Evolutionary conservation across 2,329 filamentous ascomycete species (phyloP).

Genomic region (Sphaerostilbella broomeana): DNA sequence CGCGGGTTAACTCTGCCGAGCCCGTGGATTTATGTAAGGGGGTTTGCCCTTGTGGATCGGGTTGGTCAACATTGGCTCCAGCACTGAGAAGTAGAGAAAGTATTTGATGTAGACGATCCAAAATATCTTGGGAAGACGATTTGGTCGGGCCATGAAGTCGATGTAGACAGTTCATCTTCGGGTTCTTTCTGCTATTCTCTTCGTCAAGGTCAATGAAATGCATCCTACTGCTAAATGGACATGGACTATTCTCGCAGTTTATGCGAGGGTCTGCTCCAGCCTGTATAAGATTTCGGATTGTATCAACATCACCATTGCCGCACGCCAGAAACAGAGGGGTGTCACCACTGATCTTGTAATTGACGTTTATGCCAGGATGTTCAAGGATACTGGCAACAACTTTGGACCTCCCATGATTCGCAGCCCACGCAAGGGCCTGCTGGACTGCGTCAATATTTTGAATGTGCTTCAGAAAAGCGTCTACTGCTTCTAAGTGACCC

Average conservation of each 20-base stretch:
- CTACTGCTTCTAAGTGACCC: constrained; percentile 22
- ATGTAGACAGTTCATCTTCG: constrained; percentile 12
- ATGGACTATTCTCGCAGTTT: constrained; percentile 9
- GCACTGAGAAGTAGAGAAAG: constrained; percentile 19
- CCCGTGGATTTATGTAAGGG: constrained; percentile 15
- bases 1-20: constrained; percentile 7
- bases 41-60: constrained; percentile 13
- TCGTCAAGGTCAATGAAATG: too few species aligned
- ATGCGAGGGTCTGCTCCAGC: constrained; percentile 26
- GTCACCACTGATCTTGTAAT: constrained; percentile 17
- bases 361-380: constrained; percentile 26
- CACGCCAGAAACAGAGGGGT: constrained; percentile 21
- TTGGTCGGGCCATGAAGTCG: constrained; percentile 4
- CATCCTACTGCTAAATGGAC: too few species aligned
- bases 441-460: constrained; percentile 17
- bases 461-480: constrained; percentile 23
- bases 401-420: constrained; percentile 11
- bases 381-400: constrained; percentile 24
- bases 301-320: constrained; percentile 2
- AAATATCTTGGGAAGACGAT: constrained; percentile 11
- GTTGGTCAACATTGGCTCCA: constrained; percentile 19
- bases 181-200: neutral
- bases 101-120: constrained; percentile 6
- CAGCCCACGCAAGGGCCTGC: constrained; percentile 24
- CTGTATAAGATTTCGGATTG: constrained; percentile 22